Base-by-base conservation (phyloP, 257 asterid species). In the Plantago elongata region DNA sequence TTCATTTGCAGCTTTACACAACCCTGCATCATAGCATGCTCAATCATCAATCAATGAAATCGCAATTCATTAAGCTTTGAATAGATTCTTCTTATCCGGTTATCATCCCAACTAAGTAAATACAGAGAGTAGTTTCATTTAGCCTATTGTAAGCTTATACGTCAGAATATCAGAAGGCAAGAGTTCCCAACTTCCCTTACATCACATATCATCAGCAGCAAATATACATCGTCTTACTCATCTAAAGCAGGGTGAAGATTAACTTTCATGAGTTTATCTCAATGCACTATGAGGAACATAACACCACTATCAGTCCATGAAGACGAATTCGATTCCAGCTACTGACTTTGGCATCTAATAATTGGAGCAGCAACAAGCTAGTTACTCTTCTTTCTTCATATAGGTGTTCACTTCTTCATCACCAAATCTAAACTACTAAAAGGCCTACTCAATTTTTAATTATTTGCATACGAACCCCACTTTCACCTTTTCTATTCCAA, bases 1-100 rank as follows among this genome's bases (percentile, higher is more conserved):
- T 71, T 83, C 90, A 7, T 89, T 87, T 55, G 96, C 99, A 70
- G 84, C 79, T 79, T 85, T 89, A 78, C 92, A 93, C 77, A 93
- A 78, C 13, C 97, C 97, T 93, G 80, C 69, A 72, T 55, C 45
- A 69, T 66, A 14, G 58, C 51, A 45, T 44, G 11, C 18, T 49
- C 62, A 61, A 46, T 18, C 47, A 54, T 67, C 67, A 44, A 72
- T 9, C 67, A 58, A 48, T 8, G 40, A 34, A 34, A 34, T 34
- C 40, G 0, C 40, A 34, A 34, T 34, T 34, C 4, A 34, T 3
- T 0, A 34, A 34, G 40, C 40, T 1, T 4, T 1, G 0, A 34
- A 34, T 22, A 8, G 38, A 22, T 14, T 30, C n/a, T 18, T 27
- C 1, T 34, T 13, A 34, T 34, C 40, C 40, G 40, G 40, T 34